phyloP scores from a whole-genome alignment of 768 basidiomycete genomes.

The Tephrocybe sp. region DNA sequence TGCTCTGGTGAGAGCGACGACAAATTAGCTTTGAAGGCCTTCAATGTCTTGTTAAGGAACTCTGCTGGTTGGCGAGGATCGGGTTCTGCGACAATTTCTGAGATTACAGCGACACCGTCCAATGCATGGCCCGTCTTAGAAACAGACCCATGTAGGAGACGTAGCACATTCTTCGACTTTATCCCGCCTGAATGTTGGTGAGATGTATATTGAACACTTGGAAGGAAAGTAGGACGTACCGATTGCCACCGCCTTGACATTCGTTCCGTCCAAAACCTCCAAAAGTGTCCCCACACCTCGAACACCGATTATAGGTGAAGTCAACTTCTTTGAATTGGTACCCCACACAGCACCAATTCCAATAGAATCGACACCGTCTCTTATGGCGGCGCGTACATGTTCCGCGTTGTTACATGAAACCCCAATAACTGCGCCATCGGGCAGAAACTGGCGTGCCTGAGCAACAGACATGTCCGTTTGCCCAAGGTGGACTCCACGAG shows the following conservation, averaged over 20 bases:
- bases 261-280: slow-evolving; percentile 56
- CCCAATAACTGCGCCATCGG: slow-evolving; percentile 70
- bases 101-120: slow-evolving; percentile 87
- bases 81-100: slow-evolving; percentile 72
- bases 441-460: slow-evolving; percentile 66
- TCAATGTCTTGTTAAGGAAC: slow-evolving; percentile 39
- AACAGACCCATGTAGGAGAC: slow-evolving; percentile 70
- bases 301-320: slow-evolving; percentile 63
- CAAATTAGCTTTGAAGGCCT: slow-evolving; percentile 34
- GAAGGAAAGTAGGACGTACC: slow-evolving; percentile 46
- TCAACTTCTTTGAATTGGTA: slow-evolving; percentile 77
- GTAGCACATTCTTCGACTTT: slow-evolving; percentile 72
- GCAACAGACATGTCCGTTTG: slow-evolving; percentile 81
- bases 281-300: slow-evolving; percentile 70
- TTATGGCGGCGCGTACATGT: slow-evolving; percentile 61
- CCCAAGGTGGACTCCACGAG: slow-evolving; percentile 84
- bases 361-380: slow-evolving; percentile 76
- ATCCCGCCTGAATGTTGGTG: slow-evolving; percentile 65
- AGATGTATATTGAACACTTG: background rate
- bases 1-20: background rate
- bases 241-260: slow-evolving; percentile 77
- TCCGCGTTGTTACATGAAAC: slow-evolving; percentile 70
- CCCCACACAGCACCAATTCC: slow-evolving; percentile 85
- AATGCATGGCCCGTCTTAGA: slow-evolving; percentile 55
- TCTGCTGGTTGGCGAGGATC: slow-evolving; percentile 52